These are phyloP conservation scores for Lepidium campestre DNA, from an alignment of 441 rosid genomes.

Conservation along the genomic window DNA sequence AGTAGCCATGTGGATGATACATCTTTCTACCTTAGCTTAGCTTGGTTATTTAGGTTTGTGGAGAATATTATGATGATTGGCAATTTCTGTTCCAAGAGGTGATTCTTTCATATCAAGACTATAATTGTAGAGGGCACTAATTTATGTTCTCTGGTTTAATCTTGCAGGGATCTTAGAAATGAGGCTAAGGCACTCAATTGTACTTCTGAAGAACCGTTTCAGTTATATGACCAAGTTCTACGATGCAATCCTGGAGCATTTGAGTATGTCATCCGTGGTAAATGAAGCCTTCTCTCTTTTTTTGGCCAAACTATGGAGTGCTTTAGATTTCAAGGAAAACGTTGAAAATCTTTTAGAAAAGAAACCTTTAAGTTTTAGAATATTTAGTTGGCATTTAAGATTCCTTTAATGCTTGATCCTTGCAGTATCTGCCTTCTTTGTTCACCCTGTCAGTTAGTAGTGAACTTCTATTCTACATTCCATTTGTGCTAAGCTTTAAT, in stretches of 20 bases:
- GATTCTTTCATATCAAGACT: not conserved
- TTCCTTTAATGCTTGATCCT: constrained; percentile 15
- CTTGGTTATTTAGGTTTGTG: not conserved
- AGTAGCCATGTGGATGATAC: not conserved
- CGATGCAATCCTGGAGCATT: constrained; percentile 69
- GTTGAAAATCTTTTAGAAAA: not conserved
- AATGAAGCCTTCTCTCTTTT: constrained; percentile 36
- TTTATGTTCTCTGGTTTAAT: not conserved
- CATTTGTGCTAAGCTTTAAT: not conserved
- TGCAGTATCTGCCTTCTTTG: constrained; percentile 15
- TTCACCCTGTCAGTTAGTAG: constrained; percentile 1
- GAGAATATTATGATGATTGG: not conserved
- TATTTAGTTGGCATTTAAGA: constrained; percentile 5
- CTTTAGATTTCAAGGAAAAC: not conserved
- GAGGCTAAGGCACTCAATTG: constrained; percentile 31
- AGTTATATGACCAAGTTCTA: constrained; percentile 65
- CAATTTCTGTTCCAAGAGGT: not conserved
- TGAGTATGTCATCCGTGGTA: constrained; percentile 81
- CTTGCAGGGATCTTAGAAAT: constrained; percentile 66
- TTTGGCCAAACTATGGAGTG: not conserved
- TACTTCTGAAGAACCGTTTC: constrained; percentile 45
- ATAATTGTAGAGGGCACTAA: not conserved
- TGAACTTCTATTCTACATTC: not conserved
- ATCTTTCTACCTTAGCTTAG: not conserved
- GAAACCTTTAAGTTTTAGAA: not conserved